Percentiles rank a stretch among this genome's conserved stretches.
phyloP scores from a whole-genome alignment of 768 basidiomycete genomes.

The Ephemerocybe angulata region DNA sequence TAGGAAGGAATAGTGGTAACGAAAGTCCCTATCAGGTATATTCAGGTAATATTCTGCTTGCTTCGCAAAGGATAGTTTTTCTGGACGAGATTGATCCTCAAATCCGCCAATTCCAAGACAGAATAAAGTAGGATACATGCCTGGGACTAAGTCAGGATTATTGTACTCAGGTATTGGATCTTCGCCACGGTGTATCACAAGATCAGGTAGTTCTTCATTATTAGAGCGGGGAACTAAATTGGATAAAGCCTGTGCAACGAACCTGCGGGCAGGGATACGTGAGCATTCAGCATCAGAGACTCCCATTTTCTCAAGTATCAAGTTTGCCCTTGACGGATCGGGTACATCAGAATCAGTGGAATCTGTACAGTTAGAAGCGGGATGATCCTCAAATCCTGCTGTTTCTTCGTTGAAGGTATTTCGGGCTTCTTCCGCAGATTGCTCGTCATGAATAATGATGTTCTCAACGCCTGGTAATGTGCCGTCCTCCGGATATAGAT shows the following conservation, averaged over 20 bases:
- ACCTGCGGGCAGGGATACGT: constrained; percentile 17
- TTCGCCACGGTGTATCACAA: constrained; percentile 18
- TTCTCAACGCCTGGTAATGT: background rate
- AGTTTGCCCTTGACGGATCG: too few species aligned
- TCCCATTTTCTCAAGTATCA: constrained; percentile 27
- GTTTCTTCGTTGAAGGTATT: constrained; percentile 23
- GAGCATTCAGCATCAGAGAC: constrained; percentile 26
- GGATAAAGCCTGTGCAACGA: constrained; percentile 22
- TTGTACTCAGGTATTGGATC: constrained; percentile 26
- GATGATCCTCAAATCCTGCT: constrained; percentile 23
- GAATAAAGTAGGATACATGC: constrained; percentile 27
- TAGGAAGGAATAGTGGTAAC: constrained; percentile 21
- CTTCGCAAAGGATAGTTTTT: constrained; percentile 13
- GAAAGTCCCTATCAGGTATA: constrained; percentile 16
- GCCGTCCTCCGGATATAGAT: background rate
- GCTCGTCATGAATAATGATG: constrained; percentile 19
- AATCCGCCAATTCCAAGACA: constrained; percentile 30
- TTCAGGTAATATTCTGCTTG: constrained; percentile 23
- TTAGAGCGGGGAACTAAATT: constrained; percentile 14
- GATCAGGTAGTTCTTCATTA: constrained; percentile 13
- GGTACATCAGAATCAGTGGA: background rate
- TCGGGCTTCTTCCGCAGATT: background rate
- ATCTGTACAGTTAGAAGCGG: background rate
- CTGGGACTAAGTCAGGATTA: constrained; percentile 27
- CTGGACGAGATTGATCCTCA: constrained; percentile 15